These are phyloP conservation scores for Mucuna pruriens DNA, from an alignment of 306 rosid genomes.

Conservation along the genomic window DNA sequence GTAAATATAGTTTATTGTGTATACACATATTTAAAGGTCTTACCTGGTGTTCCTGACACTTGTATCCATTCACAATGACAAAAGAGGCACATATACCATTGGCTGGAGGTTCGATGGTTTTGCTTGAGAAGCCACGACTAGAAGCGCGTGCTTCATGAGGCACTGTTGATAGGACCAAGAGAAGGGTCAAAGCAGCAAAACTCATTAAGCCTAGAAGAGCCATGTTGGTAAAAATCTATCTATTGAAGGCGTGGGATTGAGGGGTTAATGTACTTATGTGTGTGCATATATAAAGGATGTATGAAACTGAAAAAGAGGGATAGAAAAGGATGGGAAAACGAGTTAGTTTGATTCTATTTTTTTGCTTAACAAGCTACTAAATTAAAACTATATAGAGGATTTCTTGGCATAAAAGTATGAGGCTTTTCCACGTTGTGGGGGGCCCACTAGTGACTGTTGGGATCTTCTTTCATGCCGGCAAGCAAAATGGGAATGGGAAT, in stretches of 20 bases:
- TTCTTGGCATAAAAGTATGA: slow-evolving; percentile 25
- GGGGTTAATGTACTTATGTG: neutral
- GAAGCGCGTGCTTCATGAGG: slow-evolving; percentile 39
- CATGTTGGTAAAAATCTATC: slow-evolving; percentile 37
- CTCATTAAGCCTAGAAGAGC: slow-evolving; percentile 33
- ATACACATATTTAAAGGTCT: neutral
- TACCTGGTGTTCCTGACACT: slow-evolving; percentile 80
- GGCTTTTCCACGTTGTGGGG: slow-evolving; percentile 26
- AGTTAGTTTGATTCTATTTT: neutral
- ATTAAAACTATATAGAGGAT: neutral
- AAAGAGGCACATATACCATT: slow-evolving; percentile 74
- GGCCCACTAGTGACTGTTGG: slow-evolving; percentile 29
- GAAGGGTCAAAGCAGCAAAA: slow-evolving; percentile 33
- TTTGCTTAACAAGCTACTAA: neutral
- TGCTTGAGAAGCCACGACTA: slow-evolving; percentile 36
- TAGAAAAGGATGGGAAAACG: slow-evolving; percentile 38
- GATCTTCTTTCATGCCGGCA: neutral
- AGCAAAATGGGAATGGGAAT: slow-evolving; percentile 31
- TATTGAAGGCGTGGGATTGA: neutral
- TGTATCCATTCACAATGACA: slow-evolving; percentile 69
- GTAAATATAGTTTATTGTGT: too few relatives aligned
- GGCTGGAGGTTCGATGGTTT: slow-evolving; percentile 5
- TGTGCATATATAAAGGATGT: neutral
- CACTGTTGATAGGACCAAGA: slow-evolving; percentile 24
- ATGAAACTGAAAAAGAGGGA: slow-evolving; percentile 3